Conservation (phyloP, 139 green algal genomes). For the Marvania coccoides region DNA sequence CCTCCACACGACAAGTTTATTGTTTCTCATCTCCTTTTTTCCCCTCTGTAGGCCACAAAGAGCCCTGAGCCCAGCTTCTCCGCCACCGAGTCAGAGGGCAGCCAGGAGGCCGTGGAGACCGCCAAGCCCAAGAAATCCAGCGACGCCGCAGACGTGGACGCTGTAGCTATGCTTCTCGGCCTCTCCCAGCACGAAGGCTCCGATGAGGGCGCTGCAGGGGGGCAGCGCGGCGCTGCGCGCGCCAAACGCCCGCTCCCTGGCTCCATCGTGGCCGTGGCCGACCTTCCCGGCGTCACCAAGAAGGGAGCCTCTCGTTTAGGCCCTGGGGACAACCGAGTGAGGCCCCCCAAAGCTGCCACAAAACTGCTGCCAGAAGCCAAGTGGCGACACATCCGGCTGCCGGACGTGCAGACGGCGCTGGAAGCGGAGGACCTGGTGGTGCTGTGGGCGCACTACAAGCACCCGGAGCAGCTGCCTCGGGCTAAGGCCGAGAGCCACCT, state of each 20-base stretch:
- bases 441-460: background rate
- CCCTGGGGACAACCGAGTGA: background rate
- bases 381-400: background rate
- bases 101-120: background rate
- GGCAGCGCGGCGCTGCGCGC: background rate
- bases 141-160: background rate
- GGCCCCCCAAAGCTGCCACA: slow-evolving; percentile 4
- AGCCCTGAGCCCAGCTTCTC: background rate
- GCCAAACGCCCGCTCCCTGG: background rate
- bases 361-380: slow-evolving; percentile 1
- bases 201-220: background rate
- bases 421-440: background rate
- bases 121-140: background rate
- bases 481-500: background rate
- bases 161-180: slow-evolving; percentile 1
- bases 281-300: background rate
- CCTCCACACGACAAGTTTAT: too few species aligned
- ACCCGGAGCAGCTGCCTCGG: background rate
- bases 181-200: background rate
- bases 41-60: background rate
- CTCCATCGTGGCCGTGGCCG: background rate
- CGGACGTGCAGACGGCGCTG: background rate
- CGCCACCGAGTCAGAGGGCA: background rate
- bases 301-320: background rate
- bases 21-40: background rate